phyloP scores from a whole-genome alignment of 352 stramenopile genomes.

The Globisporangium apiculatum region DNA sequence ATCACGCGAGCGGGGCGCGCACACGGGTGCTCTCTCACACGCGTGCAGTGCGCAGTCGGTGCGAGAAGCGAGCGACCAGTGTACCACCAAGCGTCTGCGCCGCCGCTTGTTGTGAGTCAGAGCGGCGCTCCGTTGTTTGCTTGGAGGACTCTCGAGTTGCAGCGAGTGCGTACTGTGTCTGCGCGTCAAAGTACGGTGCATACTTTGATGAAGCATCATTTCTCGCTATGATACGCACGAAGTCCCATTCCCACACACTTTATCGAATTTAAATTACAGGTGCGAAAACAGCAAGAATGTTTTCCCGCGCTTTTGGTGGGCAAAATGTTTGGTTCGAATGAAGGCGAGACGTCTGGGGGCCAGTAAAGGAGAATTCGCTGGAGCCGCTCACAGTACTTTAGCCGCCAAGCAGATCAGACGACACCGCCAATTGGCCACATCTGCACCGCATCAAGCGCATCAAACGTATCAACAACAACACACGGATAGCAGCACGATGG shows the following conservation, averaged over 20 bases:
- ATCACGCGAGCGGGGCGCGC: neutral
- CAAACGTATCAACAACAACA: neutral
- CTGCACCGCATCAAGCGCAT: conserved; percentile 5
- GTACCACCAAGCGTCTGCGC: too few relatives aligned
- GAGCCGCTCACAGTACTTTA: conserved; percentile 18
- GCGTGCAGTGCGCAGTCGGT: too few relatives aligned
- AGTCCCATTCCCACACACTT: neutral
- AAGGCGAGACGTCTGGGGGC: conserved; percentile 5
- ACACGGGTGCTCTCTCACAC: too few relatives aligned
- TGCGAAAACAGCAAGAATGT: too few relatives aligned
- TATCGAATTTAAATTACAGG: too few relatives aligned
- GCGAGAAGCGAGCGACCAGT: too few relatives aligned
- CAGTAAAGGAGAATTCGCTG: conserved; percentile 40
- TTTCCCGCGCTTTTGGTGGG: conserved; percentile 1
- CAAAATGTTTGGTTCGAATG: neutral
- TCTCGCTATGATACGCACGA: neutral
- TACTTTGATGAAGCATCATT: neutral
- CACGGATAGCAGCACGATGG: conserved; percentile 26
- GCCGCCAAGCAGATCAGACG: neutral
- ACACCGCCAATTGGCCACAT: neutral
- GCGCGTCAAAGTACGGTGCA: too few relatives aligned
- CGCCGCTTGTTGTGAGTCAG: too few relatives aligned
- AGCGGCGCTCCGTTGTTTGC: too few relatives aligned
- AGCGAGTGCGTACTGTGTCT: too few relatives aligned
- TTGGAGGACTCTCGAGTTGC: too few relatives aligned